A percentile compares a stretch with the other conserved stretches of the same genome.
Evolutionary conservation across 2,329 filamentous ascomycete genomes (phyloP).

Genomic region (Calonectria pseudoreteaudii): DNA sequence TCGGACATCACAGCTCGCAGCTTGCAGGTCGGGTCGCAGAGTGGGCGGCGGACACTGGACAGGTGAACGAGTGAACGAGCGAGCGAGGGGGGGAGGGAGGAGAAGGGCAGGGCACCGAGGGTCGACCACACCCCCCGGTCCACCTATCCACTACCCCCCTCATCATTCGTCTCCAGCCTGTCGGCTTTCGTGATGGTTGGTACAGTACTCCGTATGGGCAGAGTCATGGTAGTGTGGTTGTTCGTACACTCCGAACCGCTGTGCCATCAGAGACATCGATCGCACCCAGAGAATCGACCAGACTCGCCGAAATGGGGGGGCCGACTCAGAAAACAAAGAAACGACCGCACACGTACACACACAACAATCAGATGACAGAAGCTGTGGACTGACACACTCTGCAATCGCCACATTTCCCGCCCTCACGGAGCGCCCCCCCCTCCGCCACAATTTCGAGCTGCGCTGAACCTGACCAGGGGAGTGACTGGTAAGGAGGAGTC

Average conservation of each 20-base stretch:
- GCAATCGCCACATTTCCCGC: conserved; percentile 33
- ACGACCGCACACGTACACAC: conserved; percentile 13
- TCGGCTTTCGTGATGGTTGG: conserved; percentile 40
- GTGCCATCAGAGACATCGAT: conserved; percentile 21
- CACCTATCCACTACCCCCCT: conserved; percentile 30
- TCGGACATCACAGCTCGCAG: conserved; percentile 23
- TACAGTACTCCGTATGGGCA: conserved; percentile 21
- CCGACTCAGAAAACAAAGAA: conserved; percentile 27
- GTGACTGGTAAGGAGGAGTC: conserved; percentile 13
- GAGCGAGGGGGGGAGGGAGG: conserved; percentile 27
- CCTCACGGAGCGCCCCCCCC: conserved; percentile 22
- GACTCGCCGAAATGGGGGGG: conserved; percentile 24
- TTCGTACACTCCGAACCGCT: conserved; percentile 17
- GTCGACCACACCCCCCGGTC: conserved; percentile 32
- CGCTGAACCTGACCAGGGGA: conserved; percentile 39
- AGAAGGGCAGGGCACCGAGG: conserved; percentile 36
- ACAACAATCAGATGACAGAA: conserved; percentile 27
- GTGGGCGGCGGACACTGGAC: conserved; percentile 6
- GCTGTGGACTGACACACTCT: conserved; percentile 21
- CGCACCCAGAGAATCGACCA: conserved; percentile 28
- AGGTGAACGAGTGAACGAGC: conserved; percentile 19
- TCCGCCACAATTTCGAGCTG: conserved; percentile 43
- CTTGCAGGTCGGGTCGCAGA: conserved; percentile 11
- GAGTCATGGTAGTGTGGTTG: background rate
- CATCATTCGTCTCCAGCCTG: conserved; percentile 37